phyloP scores from a whole-genome alignment of 495 filamentous ascomycete species.

The Aspergillus conjunctus region DNA sequence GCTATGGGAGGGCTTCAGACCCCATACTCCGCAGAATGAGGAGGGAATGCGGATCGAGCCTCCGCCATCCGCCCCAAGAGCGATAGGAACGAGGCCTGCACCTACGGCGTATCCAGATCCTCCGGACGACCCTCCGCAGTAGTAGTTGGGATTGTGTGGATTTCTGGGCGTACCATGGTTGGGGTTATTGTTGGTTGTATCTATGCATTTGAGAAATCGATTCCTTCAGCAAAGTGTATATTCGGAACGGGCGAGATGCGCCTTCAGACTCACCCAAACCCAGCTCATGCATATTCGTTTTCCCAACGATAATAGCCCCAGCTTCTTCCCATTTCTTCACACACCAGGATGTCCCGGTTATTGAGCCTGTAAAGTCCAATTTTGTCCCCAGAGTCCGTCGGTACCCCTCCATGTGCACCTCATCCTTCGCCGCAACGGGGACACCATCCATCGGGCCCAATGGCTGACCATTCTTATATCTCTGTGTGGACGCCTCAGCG shows the following conservation, averaged over 20 bases:
- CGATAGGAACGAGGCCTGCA: constrained; percentile 77
- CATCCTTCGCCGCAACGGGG: constrained; percentile 84
- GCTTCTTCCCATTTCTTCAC: constrained; percentile 73
- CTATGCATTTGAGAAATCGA: constrained; percentile 34
- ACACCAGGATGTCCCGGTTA: constrained; percentile 66
- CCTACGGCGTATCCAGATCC: constrained; percentile 79
- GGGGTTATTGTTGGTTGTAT: constrained; percentile 84
- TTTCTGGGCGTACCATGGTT: constrained; percentile 79
- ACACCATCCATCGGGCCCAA: constrained; percentile 78
- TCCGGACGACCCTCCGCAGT: constrained; percentile 86
- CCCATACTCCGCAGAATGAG: constrained; percentile 83
- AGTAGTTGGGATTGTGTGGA: constrained; percentile 78
- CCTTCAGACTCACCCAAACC: constrained; percentile 59
- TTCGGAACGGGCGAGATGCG: background rate
- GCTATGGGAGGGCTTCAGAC: constrained; percentile 81
- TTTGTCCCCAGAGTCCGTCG: constrained; percentile 63
- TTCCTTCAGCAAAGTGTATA: background rate
- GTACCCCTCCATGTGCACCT: constrained; percentile 76
- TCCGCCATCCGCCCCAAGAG: constrained; percentile 83
- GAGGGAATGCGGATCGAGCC: constrained; percentile 83
- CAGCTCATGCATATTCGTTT: constrained; percentile 90
- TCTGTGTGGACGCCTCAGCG: constrained; percentile 67
- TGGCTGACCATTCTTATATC: constrained; percentile 66
- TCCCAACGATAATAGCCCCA: constrained; percentile 82
- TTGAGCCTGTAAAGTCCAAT: constrained; percentile 56